Evolutionary conservation across 2,329 filamentous ascomycete species (phyloP).

Genomic region (Aureobasidium pullulans): DNA sequence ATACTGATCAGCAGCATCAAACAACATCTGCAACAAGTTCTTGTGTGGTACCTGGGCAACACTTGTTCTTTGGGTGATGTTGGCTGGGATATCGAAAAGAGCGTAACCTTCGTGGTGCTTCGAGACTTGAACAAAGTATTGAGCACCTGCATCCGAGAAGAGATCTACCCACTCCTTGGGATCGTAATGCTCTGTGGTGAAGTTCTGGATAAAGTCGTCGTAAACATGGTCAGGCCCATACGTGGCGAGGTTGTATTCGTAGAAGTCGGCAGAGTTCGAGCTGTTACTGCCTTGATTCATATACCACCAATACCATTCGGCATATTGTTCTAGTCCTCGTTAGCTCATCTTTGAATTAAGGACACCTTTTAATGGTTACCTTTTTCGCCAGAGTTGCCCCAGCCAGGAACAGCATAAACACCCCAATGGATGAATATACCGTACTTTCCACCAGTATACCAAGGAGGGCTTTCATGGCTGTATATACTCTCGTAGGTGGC

Average conservation of each 20-base stretch:
- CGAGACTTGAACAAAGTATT: slow-evolving; percentile 38
- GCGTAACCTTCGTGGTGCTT: slow-evolving; percentile 45
- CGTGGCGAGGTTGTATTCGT: slow-evolving; percentile 44
- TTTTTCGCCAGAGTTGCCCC: slow-evolving; percentile 37
- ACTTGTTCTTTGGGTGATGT: slow-evolving; percentile 35
- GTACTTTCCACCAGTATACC: slow-evolving; percentile 50
- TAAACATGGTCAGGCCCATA: slow-evolving; percentile 48
- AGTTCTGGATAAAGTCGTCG: slow-evolving; percentile 49
- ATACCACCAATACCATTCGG: slow-evolving; percentile 40
- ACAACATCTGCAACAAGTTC: slow-evolving; percentile 36
- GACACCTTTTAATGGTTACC: not conserved
- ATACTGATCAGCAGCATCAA: slow-evolving; percentile 35
- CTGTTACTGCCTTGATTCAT: slow-evolving; percentile 30
- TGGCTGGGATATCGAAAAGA: slow-evolving; percentile 36
- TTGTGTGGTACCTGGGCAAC: slow-evolving; percentile 34
- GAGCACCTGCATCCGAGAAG: slow-evolving; percentile 45
- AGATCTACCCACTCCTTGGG: slow-evolving; percentile 49
- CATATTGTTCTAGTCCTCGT: slow-evolving; percentile 23
- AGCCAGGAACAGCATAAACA: slow-evolving; percentile 48
- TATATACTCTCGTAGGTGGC: slow-evolving; percentile 33
- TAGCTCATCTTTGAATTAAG: not conserved
- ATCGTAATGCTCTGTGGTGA: slow-evolving; percentile 44
- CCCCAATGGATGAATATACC: slow-evolving; percentile 57
- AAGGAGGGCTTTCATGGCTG: slow-evolving; percentile 41
- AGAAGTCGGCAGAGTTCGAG: slow-evolving; percentile 29